A percentile compares a stretch with the other conserved stretches of the same genome.
Evolutionary conservation across 257 asterid genomes (phyloP).

Genomic region (Nicotiana obtusifolia): DNA sequence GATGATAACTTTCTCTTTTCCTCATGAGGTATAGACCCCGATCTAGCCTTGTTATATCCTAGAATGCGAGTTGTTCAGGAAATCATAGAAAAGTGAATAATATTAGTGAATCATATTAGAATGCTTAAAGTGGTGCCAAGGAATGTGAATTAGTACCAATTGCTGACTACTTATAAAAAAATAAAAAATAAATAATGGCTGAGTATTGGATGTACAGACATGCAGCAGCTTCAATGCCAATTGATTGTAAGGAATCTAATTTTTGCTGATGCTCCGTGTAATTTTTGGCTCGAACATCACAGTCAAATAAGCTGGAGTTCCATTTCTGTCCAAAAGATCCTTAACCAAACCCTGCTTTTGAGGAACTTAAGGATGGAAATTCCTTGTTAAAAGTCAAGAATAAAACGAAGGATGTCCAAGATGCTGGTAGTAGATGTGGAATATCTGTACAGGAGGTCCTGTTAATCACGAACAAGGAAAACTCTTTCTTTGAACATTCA

Average conservation of each 20-base stretch:
- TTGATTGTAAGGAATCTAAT: too few relatives aligned
- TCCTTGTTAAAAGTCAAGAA: constrained; percentile 58
- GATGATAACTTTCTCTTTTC: background rate
- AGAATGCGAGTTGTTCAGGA: background rate
- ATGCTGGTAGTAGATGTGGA: constrained; percentile 12
- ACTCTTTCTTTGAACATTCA: background rate
- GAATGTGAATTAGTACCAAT: too few relatives aligned
- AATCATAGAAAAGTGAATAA: background rate
- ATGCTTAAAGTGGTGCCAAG: background rate
- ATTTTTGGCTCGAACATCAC: constrained; percentile 46
- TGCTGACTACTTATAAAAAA: too few relatives aligned
- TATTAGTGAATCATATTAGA: background rate
- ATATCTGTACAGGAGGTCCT: constrained; percentile 15
- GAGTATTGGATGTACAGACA: too few relatives aligned
- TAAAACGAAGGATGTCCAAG: constrained; percentile 26
- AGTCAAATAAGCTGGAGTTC: constrained; percentile 68
- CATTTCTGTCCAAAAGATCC: constrained; percentile 96
- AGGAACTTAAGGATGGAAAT: constrained; percentile 55
- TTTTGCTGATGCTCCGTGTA: too few relatives aligned
- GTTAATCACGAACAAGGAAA: constrained; percentile 25
- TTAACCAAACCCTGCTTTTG: constrained; percentile 80
- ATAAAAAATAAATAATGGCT: too few relatives aligned
- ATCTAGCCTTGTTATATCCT: background rate
- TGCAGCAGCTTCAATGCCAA: too few relatives aligned
- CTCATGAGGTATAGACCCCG: background rate